Base-by-base conservation (phyloP, 345 rosid genomes). In the Populus davidiana region DNA sequence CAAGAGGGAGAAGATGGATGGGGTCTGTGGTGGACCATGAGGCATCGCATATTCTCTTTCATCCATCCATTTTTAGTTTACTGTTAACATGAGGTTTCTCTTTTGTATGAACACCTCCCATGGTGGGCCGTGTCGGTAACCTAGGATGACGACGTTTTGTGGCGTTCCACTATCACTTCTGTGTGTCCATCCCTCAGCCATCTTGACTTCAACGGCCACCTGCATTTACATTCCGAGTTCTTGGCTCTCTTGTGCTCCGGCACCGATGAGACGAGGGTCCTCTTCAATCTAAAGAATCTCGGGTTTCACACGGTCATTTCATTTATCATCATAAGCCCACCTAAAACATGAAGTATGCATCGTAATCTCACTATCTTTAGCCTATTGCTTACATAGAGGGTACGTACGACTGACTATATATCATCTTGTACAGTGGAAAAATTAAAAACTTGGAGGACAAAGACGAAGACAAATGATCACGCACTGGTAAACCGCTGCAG, bases 71-170 rank as follows among this genome's bases (percentile, higher is more conserved):
- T 49, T 39, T 69, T 77, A 25, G 33, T 63, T 69, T 61, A 47
- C 8, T 17, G 21, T 25, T 16, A 12, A 23, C 6, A 67, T 41
- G 67, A 39, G 70, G 16, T 2, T n/a, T 71, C 74, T 59, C 74
- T 41, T 18, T 74, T 62, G 67, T 62, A 78, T 73, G 23, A 59
- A 73, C 71, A 66, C 85, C 89, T 73, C 78, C 67, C 52, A 80
- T 70, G 83, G 91, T 82, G 86, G 81, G 73, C 18, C 65, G 78
- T 77, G 81, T 61, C 59, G 89, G 85, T 83, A 79, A 83, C 79
- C 81, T 66, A 82, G 65, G 89, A 86, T 85, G 85, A 88, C 85
- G 85, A 88, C 85, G 85, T 71, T 78, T 27, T 79, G 83, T 82
- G 88, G 88, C 81, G 78, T 64, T 75, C 86, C 83, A 83, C 85